Conservation (phyloP, 768 basidiomycete species). For the Suillus placidus region DNA sequence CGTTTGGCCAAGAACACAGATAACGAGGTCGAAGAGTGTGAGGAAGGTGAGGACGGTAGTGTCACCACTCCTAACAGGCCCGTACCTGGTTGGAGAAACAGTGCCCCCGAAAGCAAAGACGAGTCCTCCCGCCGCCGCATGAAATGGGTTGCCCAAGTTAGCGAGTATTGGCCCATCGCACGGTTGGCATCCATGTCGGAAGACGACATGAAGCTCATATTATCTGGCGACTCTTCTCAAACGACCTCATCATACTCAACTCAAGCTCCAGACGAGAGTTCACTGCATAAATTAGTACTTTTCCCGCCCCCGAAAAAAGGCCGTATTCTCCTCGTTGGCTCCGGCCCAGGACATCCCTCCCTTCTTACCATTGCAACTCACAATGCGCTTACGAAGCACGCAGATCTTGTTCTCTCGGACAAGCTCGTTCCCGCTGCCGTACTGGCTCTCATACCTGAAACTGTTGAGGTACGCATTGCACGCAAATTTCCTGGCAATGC, state of each 20-base stretch:
- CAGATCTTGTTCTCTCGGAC: conserved; percentile 91
- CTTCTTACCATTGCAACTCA: conserved; percentile 89
- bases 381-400: conserved; percentile 72
- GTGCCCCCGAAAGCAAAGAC: conserved; percentile 36
- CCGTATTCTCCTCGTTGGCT: conserved; percentile 88
- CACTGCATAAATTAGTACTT: conserved; percentile 30
- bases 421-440: conserved; percentile 93
- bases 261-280: conserved; percentile 35
- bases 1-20: conserved; percentile 44
- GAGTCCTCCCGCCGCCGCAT: conserved; percentile 68
- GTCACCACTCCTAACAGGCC: conserved; percentile 69
- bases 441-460: conserved; percentile 77
- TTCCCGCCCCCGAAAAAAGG: conserved; percentile 43
- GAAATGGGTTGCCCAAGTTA: conserved; percentile 94
- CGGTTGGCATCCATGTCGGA: conserved; percentile 70
- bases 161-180: conserved; percentile 92
- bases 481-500: conserved; percentile 98
- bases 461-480: conserved; percentile 81
- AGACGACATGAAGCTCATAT: conserved; percentile 65
- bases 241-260: conserved; percentile 15
- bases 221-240: conserved; percentile 27
- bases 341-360: conserved; percentile 93
- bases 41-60: conserved; percentile 55
- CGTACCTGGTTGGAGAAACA: conserved; percentile 50
- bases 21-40: conserved; percentile 35